A percentile compares a stretch with the other conserved stretches of the same genome.
These are phyloP conservation scores for Coemansia sp. DNA, from an alignment of 371 early-diverging fungal genomes.

Conservation along the genomic window DNA sequence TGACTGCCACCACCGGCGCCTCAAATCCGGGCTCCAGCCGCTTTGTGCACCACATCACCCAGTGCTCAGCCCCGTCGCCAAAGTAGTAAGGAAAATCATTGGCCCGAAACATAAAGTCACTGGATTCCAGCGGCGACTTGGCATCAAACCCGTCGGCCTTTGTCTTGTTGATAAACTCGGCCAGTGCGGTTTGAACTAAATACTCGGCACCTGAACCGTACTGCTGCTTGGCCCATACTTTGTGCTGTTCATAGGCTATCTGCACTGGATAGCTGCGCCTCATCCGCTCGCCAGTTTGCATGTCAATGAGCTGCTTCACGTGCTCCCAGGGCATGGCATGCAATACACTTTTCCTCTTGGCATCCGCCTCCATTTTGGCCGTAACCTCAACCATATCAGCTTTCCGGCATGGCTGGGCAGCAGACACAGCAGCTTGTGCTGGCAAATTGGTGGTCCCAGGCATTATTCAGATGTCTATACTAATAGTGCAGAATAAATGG, in stretches of 20 bases:
- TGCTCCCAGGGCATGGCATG: constrained; percentile 20
- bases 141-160: constrained; percentile 9
- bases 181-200: constrained; percentile 19
- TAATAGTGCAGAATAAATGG: too few relatives aligned
- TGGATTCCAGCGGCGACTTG: constrained; percentile 1
- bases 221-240: constrained; percentile 1
- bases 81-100: constrained; percentile 65
- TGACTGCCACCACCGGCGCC: constrained; percentile 17
- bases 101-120: constrained; percentile 24
- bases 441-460: too few relatives aligned
- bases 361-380: not conserved
- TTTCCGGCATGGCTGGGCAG: too few relatives aligned
- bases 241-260: constrained; percentile 22
- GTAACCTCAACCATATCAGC: not conserved
- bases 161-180: constrained; percentile 23
- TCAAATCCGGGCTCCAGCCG: constrained; percentile 47
- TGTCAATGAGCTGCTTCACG: constrained; percentile 30
- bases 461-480: too few relatives aligned
- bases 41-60: constrained; percentile 59
- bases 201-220: constrained; percentile 35
- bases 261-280: constrained; percentile 38
- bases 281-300: constrained; percentile 27
- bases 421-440: too few relatives aligned
- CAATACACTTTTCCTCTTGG: constrained; percentile 19
- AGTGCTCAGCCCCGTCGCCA: constrained; percentile 55